Evolutionary conservation across 768 basidiomycete genomes (phyloP), one percentile per base, ranked within the genome.

Genomic region (Crucibulum laeve): DNA sequence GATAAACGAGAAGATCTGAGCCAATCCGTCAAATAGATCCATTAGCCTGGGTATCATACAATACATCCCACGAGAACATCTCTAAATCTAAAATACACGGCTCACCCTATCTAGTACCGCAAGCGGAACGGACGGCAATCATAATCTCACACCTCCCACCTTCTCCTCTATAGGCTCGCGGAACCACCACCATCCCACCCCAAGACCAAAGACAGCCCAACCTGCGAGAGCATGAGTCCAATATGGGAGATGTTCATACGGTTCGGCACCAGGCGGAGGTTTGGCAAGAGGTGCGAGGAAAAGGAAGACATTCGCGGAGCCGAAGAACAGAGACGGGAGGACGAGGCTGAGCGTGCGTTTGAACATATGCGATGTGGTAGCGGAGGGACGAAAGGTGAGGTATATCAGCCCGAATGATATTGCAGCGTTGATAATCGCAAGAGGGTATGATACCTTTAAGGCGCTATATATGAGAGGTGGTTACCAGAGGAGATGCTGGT

Each of bases 281-380:
- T 68, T 71, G 6, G 74, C 61, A 36, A 84, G 52, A 5, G 82
- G 82, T 1, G 74, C 73, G 37, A 77, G 44, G 38, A 72, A 64
- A 14, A 85, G 63, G 59, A 85, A 82, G 26, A 81, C 53, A 49
- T 85, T 84, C 2, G 76, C 73, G 1, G 73, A 48, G 48, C 81
- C 76, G 63, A 83, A 82, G 56, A 80, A 73, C 47, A 32, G 51
- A 1, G 63, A 56, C 4, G 61, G 57, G 24, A 64, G 23, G n/a
- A n/a, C n/a, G n/a, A n/a, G n/a, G n/a, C n/a, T n/a, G n/a, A n/a
- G n/a, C n/a, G n/a, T n/a, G n/a, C n/a, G n/a, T n/a, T n/a, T n/a
- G n/a, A n/a, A n/a, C n/a, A n/a, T n/a, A n/a, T n/a, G n/a, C n/a
- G n/a, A n/a, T n/a, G n/a, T n/a, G n/a, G n/a, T n/a, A n/a, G n/a